Base-by-base conservation (phyloP, 352 stramenopile species). In the Phytophthora fragariaefolia region DNA sequence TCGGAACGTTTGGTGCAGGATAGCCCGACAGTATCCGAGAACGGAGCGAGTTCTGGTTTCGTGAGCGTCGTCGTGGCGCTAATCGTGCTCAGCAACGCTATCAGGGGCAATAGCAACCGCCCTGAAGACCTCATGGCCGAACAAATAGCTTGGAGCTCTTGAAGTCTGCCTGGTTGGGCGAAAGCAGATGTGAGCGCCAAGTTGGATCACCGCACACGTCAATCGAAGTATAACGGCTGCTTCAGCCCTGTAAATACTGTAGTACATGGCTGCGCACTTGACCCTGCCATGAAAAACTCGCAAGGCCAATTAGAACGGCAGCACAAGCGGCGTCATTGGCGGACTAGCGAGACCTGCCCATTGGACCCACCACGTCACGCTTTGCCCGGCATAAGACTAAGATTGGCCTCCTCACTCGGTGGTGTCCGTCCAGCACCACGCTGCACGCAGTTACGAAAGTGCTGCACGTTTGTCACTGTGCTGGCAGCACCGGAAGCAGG, bases 1-100 rank as follows among this genome's bases (percentile, higher is more conserved):
- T 94, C 84, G 6, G 61, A 53, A 24, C 82, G 79, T 23, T 66
- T 60, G 15, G 57, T 50, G 74, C 86, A 94, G 4, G 32, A n/a
- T 2, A 87, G 26, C 17, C 84, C 82, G 28, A 89, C 55, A 3
- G 47, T 20, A 6, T 87, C 72, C 50, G 57, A 54, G 60, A 83
- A 84, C 12, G 68, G 51, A 0, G 60, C 64, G 10, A 43, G 18
- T 26, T 53, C 30, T 9, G 49, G 64, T 18, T 52, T 12, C 2
- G 59, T 60, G 13, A 38, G 45, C 3, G 28, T 66, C 12, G 48
- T 48, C 30, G 38, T 46, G 4, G 61, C 59, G 54, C 23, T 28
- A 8, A 12, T 32, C 20, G 34, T 22, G 10, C n/a, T 18, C 13
- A 46, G 54, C 6, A 70, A 38, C 26, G 20, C 42, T 23, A 63